Conservation (phyloP, 2,329 filamentous ascomycete genomes). For the Pseudogymnoascus sp. region DNA sequence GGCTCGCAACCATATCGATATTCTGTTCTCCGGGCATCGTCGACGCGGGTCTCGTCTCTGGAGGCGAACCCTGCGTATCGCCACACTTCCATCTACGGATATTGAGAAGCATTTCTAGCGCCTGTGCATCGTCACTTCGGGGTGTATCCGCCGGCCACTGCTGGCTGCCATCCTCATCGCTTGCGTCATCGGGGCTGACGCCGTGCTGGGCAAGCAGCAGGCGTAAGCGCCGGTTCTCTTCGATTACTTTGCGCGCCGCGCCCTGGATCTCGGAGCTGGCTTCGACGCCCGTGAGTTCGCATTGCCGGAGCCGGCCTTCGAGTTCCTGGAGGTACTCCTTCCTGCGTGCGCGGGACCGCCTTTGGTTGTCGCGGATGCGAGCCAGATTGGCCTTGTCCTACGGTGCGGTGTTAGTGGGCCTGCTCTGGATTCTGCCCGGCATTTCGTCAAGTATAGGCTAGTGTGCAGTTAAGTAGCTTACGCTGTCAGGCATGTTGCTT, state of each 20-base stretch:
- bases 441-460: slow-evolving; percentile 1
- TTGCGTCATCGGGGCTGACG: neutral
- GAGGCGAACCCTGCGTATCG: neutral
- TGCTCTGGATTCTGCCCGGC: slow-evolving; percentile 6
- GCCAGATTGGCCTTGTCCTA: slow-evolving; percentile 32
- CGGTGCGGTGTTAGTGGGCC: slow-evolving; percentile 6
- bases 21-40: neutral
- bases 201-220: slow-evolving; percentile 50
- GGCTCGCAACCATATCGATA: neutral
- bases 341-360: slow-evolving; percentile 63
- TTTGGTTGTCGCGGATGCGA: slow-evolving; percentile 68
- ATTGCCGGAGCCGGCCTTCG: slow-evolving; percentile 54
- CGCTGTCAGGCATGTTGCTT: slow-evolving; percentile 8
- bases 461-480: slow-evolving; percentile 8
- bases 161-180: neutral
- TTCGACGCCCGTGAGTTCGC: slow-evolving; percentile 57
- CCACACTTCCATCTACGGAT: slow-evolving; percentile 19
- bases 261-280: slow-evolving; percentile 64
- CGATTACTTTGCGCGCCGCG: slow-evolving; percentile 58
- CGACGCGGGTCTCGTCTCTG: neutral
- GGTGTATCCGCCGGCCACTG: neutral
- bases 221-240: slow-evolving; percentile 60
- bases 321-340: slow-evolving; percentile 67
- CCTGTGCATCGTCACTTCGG: slow-evolving; percentile 18
- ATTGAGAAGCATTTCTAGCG: slow-evolving; percentile 23